phyloP scores from a whole-genome alignment of 2,329 filamentous ascomycete genomes.

The Myriosclerotinia duriaeana region DNA sequence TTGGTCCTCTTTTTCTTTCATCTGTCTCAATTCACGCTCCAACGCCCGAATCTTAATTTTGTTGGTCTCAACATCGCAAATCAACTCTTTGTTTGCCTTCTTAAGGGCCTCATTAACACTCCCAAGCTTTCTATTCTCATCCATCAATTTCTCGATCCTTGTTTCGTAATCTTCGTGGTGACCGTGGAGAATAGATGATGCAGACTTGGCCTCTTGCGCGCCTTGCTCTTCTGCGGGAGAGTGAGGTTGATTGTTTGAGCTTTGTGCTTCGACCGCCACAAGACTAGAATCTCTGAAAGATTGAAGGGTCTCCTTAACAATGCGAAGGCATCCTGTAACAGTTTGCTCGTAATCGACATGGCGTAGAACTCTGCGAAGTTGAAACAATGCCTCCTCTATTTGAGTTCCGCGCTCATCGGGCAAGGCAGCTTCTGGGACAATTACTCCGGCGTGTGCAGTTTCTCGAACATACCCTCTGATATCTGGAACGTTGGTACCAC shows the following conservation, averaged over 20 bases:
- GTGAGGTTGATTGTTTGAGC: background rate
- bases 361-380: background rate
- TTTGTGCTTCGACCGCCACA: too few species aligned
- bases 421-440: background rate
- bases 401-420: fast-evolving
- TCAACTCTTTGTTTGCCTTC: background rate
- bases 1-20: background rate
- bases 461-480: background rate
- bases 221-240: fast-evolving
- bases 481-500: fast-evolving
- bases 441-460: background rate
- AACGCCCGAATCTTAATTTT: background rate
- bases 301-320: background rate
- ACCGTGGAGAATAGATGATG: fast-evolving
- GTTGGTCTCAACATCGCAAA: background rate
- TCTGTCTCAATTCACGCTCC: background rate
- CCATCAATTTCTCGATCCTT: background rate
- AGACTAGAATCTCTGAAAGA: background rate
- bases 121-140: background rate
- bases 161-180: background rate
- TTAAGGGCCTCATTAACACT: background rate
- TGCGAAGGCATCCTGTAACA: fast-evolving
- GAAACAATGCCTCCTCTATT: background rate
- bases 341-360: fast-evolving
- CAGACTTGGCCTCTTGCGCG: background rate